Evolutionary conservation across 306 rosid genomes (phyloP).

Genomic region (Trifolium pratense): DNA sequence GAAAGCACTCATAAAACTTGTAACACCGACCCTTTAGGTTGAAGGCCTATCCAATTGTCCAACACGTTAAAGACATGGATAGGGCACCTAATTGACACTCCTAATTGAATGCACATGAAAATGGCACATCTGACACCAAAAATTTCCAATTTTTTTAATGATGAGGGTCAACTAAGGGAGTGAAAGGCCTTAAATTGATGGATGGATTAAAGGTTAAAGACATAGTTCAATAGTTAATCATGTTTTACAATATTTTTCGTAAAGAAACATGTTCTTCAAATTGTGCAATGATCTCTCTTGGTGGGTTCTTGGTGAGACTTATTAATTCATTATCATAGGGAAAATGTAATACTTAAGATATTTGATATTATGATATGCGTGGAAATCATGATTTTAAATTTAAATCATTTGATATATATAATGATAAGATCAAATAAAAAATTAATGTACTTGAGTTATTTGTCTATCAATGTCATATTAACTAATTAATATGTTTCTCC

Average conservation of each 20-base stretch:
- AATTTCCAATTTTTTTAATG: not conserved
- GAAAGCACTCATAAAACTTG: too few relatives aligned
- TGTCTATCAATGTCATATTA: not conserved
- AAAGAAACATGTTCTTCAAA: not conserved
- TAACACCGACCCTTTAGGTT: too few relatives aligned
- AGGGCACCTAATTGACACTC: not conserved
- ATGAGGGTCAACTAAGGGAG: not conserved
- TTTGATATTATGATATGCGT: not conserved
- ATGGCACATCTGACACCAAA: not conserved
- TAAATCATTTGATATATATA: too few relatives aligned
- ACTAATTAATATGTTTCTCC: conserved; percentile 10
- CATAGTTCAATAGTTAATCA: not conserved
- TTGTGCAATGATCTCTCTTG: not conserved
- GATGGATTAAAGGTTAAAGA: not conserved
- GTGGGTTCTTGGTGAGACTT: not conserved
- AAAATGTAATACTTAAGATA: not conserved
- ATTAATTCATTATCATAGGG: not conserved
- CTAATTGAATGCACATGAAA: not conserved
- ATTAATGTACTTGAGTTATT: not conserved
- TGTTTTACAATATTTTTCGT: not conserved
- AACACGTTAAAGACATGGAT: not conserved
- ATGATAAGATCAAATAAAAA: not conserved
- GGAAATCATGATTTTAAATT: too few relatives aligned
- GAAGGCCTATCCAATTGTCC: not conserved
- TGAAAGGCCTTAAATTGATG: not conserved